These are phyloP conservation scores for Paramecium tetraurelia DNA, from an alignment of 73 alveolate genomes.

Conservation along the genomic window DNA sequence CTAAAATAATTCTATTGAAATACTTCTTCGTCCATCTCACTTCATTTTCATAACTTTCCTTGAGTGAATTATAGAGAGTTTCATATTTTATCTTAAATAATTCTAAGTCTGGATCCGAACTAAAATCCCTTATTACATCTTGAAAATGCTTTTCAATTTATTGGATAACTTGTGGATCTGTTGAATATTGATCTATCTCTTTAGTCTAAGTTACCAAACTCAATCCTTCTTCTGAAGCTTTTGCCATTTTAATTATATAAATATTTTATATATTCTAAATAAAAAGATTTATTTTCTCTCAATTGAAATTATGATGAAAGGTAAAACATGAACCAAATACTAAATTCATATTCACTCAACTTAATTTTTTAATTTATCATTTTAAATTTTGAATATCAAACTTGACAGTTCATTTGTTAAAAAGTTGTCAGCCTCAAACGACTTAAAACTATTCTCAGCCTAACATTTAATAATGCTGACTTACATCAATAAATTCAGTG, in stretches of 20 bases:
- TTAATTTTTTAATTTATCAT: neutral
- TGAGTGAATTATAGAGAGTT: conserved; percentile 57
- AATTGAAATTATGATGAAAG: neutral
- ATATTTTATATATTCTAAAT: neutral
- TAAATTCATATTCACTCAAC: neutral
- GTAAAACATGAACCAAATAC: neutral
- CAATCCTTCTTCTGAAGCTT: conserved; percentile 48
- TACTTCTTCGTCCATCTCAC: conserved; percentile 41
- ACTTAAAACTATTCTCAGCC: neutral
- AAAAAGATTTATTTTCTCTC: neutral
- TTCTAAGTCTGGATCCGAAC: conserved; percentile 54
- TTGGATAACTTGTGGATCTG: conserved; percentile 42
- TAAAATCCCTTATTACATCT: conserved; percentile 56
- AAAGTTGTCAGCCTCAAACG: neutral
- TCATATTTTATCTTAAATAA: conserved; percentile 60
- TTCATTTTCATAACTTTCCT: conserved; percentile 51
- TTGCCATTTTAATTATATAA: neutral
- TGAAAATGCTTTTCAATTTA: conserved; percentile 50
- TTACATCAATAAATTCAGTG: neutral
- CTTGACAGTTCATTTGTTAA: neutral
- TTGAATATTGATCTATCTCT: conserved; percentile 61
- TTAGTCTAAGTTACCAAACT: conserved; percentile 42
- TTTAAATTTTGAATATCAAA: neutral
- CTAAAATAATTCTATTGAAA: neutral
- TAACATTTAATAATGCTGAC: neutral